Base-by-base conservation (phyloP, 2,329 filamentous ascomycete genomes). In the Penicillium rolfsii region DNA sequence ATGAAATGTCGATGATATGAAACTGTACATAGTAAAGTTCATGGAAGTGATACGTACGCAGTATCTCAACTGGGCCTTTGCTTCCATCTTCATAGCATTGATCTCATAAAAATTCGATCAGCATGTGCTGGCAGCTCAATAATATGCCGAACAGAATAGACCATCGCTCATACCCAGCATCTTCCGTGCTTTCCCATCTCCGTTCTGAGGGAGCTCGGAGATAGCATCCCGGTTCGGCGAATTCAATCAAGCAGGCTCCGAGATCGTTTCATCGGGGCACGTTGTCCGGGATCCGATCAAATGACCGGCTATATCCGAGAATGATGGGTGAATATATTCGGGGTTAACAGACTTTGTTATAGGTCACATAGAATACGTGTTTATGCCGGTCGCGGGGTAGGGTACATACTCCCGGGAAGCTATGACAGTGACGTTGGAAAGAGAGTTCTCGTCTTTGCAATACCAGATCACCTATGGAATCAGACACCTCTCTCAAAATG, bases 1-100 rank as follows among this genome's bases (percentile, higher is more conserved):
- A 69, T 69, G 46, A 57, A 38, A 46, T 48, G 19, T 19, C 59
- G 12, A 69, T 63, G 61, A 67, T 67, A 69, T 65, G 52, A 59
- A 67, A 68, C 62, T 57, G 64, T 68, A 65, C 64, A 66, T 57
- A 55, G 35, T 14, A 28, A 28, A 41, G 16, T 56, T 24, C 36
- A 53, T 5, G 54, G 57, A 6, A 60, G 24, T 28, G 57, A 63
- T 59, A 46, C 19, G 19, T 22, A 22, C 19, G 19, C 19, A 50
- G 41, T 48, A 28, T 52, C 24, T 30, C 48, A 11, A 19, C 1
- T 36, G 19, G n/a, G 30, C n/a, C 46, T 24, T 30, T 52, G 55
- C 45, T 52, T 26, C 45, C 24, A 52, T 43, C 16, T 30, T 43
- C 22, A 6, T 35, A 19, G 22, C 22, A 6, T 35, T 12, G 22